Evolutionary conservation across 2,329 filamentous ascomycete species (phyloP), one percentile per base, ranked within the genome.

Genomic region (Aspergillus bombycis): DNA sequence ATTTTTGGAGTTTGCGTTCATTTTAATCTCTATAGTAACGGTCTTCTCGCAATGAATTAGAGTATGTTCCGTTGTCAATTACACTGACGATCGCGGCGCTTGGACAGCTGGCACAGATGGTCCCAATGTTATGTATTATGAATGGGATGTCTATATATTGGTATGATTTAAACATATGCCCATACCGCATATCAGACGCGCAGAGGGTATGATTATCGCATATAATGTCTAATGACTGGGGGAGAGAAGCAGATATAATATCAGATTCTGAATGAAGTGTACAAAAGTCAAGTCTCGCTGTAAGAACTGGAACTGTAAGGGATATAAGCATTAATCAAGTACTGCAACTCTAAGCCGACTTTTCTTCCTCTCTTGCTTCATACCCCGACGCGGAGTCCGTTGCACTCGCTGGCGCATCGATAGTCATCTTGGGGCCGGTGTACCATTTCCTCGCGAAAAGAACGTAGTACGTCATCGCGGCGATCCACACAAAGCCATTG

Each of bases 371-470:
- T 41, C 32, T 6, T n/a, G 4, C 32, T 7, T 26, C 30, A 26
- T 38, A 21, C 5, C 52, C 52, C 2, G 34, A 26, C 16, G 14
- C 11, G 11, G 52, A 55, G 11, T 38, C 52, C 12, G 21, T 26
- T 4, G n/a, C n/a, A 26, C 32, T 55, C 16, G 48, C 26, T 7
- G 58, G 30, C 38, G 30, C 58, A 9, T 81, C 80, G 36, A 88
- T 76, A 1, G 86, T 89, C 62, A 83, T 83, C 74, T 84, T 85
- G 0, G 87, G 87, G 0, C 87, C 87, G 0, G 79, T 85, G 67
- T 88, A 88, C 86, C 86, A 88, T 67, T 86, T 88, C 57, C 82
- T 78, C 3, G 86, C 86, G 70, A 84, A 83, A 14, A 86, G 68
- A 67, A 81, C 82, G 69, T 88, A 89, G 72, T 89, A 89, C 1